Evolutionary conservation across 495 filamentous ascomycete species (phyloP).

Genomic region (Entonaema liquescens): DNA sequence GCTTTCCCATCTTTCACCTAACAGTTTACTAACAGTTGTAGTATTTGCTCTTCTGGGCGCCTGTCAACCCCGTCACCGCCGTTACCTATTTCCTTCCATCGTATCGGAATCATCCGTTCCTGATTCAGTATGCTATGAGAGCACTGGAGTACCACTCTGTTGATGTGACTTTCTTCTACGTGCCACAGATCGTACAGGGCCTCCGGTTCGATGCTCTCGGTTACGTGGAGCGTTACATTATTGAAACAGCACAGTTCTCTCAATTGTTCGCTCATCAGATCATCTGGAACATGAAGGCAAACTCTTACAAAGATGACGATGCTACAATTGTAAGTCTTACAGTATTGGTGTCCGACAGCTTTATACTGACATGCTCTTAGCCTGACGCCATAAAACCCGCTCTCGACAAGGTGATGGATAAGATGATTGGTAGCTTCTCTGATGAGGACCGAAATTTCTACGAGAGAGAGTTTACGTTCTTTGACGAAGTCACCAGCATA

Average conservation of each 20-base stretch:
- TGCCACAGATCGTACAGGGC: conserved; percentile 96
- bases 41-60: conserved; percentile 94
- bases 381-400: conserved; percentile 93
- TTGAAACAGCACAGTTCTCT: conserved; percentile 94
- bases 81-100: conserved; percentile 91
- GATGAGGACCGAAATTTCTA: conserved; percentile 83
- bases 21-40: conserved; percentile 55
- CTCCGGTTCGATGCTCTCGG: conserved; percentile 94
- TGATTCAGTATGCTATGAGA: conserved; percentile 97
- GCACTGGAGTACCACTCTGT: conserved; percentile 92
- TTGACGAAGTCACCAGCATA: conserved; percentile 93
- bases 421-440: conserved; percentile 84
- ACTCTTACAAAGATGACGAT: conserved; percentile 97
- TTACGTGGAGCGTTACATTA: conserved; percentile 94
- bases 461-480: conserved; percentile 95
- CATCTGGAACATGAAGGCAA: conserved; percentile 99
- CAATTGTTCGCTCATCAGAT: conserved; percentile 99
- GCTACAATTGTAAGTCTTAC: conserved; percentile 74
- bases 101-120: conserved; percentile 92
- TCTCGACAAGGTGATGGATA: conserved; percentile 87
- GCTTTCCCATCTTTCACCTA: neutral
- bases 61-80: conserved; percentile 91
- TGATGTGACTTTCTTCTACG: conserved; percentile 98
- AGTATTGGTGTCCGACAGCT: neutral
- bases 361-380: conserved; percentile 58